Percentiles rank a stretch among this genome's conserved stretches.
These are phyloP conservation scores for Paraphaeosphaeria sporulosa DNA, from an alignment of 2,329 filamentous ascomycete species.

Conservation along the genomic window DNA sequence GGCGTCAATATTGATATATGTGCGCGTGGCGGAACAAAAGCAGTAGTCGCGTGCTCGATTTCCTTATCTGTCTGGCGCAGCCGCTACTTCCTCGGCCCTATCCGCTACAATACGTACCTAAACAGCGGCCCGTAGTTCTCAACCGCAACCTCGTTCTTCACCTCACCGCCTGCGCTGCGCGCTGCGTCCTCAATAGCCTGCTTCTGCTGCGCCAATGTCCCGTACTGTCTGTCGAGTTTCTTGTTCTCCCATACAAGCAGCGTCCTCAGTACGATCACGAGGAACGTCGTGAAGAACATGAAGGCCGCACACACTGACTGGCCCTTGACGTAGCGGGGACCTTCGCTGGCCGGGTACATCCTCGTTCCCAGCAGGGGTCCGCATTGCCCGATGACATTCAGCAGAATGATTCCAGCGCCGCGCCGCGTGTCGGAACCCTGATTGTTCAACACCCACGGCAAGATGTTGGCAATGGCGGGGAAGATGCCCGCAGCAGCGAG, in stretches of 20 bases:
- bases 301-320: constrained; percentile 48
- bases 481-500: constrained; percentile 69
- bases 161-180: constrained; percentile 17
- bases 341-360: constrained; percentile 42
- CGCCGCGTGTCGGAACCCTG: constrained; percentile 73
- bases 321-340: constrained; percentile 45
- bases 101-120: constrained; percentile 39
- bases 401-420: constrained; percentile 70
- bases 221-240: constrained; percentile 43
- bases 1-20: background rate
- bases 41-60: constrained; percentile 3
- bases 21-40: background rate
- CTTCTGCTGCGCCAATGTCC: constrained; percentile 39
- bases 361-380: constrained; percentile 47
- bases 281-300: constrained; percentile 46
- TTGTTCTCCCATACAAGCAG: constrained; percentile 48
- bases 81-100: background rate
- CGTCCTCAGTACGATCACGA: constrained; percentile 39
- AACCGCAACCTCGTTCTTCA: constrained; percentile 28
- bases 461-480: constrained; percentile 72
- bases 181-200: constrained; percentile 27
- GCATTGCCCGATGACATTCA: constrained; percentile 69
- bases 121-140: constrained; percentile 47
- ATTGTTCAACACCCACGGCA: constrained; percentile 75
- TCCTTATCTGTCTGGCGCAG: background rate